A percentile compares a stretch with the other conserved stretches of the same genome.
Conservation (phyloP, 1,284 basidiomycete species). For the Pterulicium gracile region DNA sequence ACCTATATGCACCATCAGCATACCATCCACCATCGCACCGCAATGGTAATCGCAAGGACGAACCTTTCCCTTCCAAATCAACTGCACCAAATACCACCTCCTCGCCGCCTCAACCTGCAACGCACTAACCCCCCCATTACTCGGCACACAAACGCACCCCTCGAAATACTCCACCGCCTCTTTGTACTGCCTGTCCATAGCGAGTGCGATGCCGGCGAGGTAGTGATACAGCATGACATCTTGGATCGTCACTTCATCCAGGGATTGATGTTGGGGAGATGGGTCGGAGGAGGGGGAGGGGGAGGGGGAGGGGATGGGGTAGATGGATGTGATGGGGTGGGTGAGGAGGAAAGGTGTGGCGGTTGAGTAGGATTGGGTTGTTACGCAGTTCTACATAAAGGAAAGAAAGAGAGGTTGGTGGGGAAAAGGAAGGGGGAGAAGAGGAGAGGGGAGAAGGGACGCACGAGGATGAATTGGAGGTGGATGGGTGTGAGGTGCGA, state of each 20-base stretch:
- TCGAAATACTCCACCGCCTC: background rate
- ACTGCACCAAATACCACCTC: background rate
- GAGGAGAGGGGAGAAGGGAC: background rate
- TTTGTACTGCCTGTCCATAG: background rate
- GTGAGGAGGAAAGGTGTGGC: background rate
- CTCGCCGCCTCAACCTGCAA: background rate
- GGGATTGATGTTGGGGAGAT: too few species aligned
- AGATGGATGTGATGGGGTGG: background rate
- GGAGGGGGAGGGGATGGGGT: background rate
- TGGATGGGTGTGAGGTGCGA: background rate
- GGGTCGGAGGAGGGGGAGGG: background rate
- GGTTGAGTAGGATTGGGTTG: background rate
- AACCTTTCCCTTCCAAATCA: slow-evolving; percentile 1
- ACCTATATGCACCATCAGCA: too few species aligned
- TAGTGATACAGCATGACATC: slow-evolving; percentile 2
- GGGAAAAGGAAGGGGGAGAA: too few species aligned
- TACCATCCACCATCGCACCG: too few species aligned
- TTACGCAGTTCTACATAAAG: background rate
- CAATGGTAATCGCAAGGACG: too few species aligned
- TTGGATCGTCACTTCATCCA: background rate
- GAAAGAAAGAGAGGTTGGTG: background rate
- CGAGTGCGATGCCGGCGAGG: background rate
- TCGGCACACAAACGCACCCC: background rate
- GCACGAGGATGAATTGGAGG: background rate
- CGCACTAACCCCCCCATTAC: background rate